Evolutionary conservation across 2,329 filamentous ascomycete species (phyloP), one percentile per base, ranked within the genome.

Genomic region (Fusarium ambrosium): DNA sequence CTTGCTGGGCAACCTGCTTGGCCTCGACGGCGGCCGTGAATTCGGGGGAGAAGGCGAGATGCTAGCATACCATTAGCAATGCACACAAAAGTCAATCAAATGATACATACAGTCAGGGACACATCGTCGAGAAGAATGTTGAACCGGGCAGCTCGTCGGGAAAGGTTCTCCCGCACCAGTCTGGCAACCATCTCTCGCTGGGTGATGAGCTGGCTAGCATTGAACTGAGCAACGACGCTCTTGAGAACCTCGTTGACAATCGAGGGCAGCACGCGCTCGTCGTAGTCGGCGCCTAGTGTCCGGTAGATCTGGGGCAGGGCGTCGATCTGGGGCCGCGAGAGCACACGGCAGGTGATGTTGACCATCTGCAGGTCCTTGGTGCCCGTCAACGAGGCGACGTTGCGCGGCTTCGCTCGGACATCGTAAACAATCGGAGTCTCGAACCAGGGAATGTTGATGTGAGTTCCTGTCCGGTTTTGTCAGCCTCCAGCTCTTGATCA

Each of bases 351-450:
- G 82, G 96, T 99, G 83, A 99, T 98, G 90, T 99, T 99, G 82
- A 98, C 97, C 97, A 99, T 99, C 88, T 99, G 97, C 85, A 99
- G 87, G 86, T 99, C 97, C 89, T 99, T 99, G 82, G 97, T 99
- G 79, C 97, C 97, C 70, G 97, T 99, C 77, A 99, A 91, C 77
- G 97, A 98, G 77, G 97, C 94, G 79, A 99, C 95, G 81, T 97
- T 98, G 83, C 97, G 92, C 80, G 97, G 97, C 89, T 96, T 98
- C 70, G 97, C 97, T 86, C 97, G 96, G 79, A 99, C 97, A 84
- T 99, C 96, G 88, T 98, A 99, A 79, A 95, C 92, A 84, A 99
- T 92, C 62, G 97, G 95, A 6, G 95, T 98, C 86, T 99, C 97
- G 85, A 99, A 93, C 97, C 97, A 99, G 61, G 97, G 97, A 76